A percentile compares a stretch with the other conserved stretches of the same genome.
These are phyloP conservation scores for Diaporthe humulicola DNA, from an alignment of 2,329 filamentous ascomycete genomes.

Conservation along the genomic window DNA sequence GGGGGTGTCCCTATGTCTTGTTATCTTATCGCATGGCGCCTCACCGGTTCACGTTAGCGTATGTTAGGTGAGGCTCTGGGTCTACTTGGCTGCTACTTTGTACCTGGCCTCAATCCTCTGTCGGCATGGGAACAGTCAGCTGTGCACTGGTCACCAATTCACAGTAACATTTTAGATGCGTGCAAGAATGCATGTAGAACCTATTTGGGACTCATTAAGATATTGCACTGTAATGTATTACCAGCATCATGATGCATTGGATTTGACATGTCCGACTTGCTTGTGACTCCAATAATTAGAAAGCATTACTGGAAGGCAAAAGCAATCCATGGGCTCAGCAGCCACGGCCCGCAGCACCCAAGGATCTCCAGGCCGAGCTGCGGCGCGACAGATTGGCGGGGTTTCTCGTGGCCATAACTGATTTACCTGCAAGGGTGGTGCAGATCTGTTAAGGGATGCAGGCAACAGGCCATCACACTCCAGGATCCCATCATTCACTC, in stretches of 20 bases:
- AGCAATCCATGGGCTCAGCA: background rate
- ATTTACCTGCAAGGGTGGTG: background rate
- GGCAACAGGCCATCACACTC: background rate
- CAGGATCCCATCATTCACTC: background rate
- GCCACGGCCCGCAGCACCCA: background rate
- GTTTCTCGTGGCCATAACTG: background rate
- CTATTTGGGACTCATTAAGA: background rate
- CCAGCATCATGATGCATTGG: background rate
- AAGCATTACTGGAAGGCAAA: background rate
- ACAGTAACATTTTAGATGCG: background rate
- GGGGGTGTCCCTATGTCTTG: slow-evolving; percentile 20
- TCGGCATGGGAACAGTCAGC: background rate
- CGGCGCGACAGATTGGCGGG: background rate
- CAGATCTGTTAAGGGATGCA: background rate
- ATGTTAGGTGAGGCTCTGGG: slow-evolving; percentile 9
- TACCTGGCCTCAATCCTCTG: background rate
- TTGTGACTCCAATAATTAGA: background rate
- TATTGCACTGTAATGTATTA: background rate
- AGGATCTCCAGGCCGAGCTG: background rate
- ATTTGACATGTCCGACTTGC: background rate
- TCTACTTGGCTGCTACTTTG: background rate
- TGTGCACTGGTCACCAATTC: background rate
- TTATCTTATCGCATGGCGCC: slow-evolving; percentile 31
- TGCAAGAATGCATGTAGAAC: background rate
- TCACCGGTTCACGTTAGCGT: slow-evolving; percentile 33